Conservation (phyloP, 2,329 filamentous ascomycete species). For the Sporothrix humicola region DNA sequence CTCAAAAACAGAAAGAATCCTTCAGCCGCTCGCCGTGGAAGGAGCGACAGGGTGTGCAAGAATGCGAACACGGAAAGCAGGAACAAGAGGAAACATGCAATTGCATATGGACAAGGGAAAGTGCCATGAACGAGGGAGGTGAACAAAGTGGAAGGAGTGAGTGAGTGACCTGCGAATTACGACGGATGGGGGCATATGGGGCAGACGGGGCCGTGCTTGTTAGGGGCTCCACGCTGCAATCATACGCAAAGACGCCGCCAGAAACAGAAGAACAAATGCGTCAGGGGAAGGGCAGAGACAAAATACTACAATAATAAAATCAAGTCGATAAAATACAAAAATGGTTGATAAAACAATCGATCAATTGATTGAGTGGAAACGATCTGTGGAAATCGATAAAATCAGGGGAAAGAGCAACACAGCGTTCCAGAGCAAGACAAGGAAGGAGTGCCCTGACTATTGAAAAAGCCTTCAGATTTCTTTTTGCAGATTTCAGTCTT, state of each 20-base stretch:
- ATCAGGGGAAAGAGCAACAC: slow-evolving; percentile 13
- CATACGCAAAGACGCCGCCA: slow-evolving; percentile 6
- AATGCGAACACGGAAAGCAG: neutral
- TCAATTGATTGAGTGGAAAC: slow-evolving; percentile 8
- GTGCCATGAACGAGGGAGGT: neutral
- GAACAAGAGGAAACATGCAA: slow-evolving; percentile 19
- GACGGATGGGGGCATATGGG: slow-evolving; percentile 14
- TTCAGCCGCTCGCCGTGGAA: slow-evolving; percentile 21
- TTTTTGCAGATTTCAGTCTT: neutral
- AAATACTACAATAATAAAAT: neutral
- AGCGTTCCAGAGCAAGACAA: slow-evolving; percentile 15
- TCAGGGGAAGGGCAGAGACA: neutral
- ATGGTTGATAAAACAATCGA: neutral
- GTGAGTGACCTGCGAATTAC: neutral
- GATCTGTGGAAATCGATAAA: neutral
- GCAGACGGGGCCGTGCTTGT: slow-evolving; percentile 20
- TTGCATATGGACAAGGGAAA: slow-evolving; percentile 25
- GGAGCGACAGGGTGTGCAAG: slow-evolving; percentile 3
- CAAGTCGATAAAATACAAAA: neutral
- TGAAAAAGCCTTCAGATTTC: neutral
- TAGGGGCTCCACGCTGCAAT: slow-evolving; percentile 29
- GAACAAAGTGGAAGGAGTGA: neutral
- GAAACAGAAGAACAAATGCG: slow-evolving; percentile 18
- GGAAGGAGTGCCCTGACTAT: neutral
- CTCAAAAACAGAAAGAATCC: neutral